Evolutionary conservation across 2,329 filamentous ascomycete species (phyloP).

Genomic region (Fusarium newnesense): DNA sequence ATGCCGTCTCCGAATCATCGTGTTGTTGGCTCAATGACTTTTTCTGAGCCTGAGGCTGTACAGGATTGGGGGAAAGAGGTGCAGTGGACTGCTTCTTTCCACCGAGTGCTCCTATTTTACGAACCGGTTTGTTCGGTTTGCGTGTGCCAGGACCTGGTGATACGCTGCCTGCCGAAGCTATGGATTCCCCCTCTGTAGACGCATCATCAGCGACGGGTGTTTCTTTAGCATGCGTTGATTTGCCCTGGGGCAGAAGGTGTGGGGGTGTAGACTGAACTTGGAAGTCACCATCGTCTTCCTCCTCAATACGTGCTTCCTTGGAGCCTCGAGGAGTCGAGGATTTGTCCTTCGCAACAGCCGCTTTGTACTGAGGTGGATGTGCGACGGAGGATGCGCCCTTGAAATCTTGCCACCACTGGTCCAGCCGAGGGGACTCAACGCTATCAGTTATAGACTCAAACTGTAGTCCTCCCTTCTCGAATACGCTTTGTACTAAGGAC

Average conservation of each 20-base stretch:
- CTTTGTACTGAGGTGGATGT: slow-evolving; percentile 30
- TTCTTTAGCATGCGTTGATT: slow-evolving; percentile 21
- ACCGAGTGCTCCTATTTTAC: slow-evolving; percentile 52
- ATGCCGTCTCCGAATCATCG: slow-evolving; percentile 56
- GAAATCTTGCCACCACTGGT: slow-evolving; percentile 63
- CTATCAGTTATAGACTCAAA: slow-evolving; percentile 45
- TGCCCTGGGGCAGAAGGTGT: slow-evolving; percentile 46
- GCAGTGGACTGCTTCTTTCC: slow-evolving; percentile 46
- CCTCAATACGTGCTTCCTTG: slow-evolving; percentile 41
- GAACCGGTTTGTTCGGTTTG: slow-evolving; percentile 28
- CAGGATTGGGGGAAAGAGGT: slow-evolving; percentile 32
- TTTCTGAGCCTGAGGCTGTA: slow-evolving; percentile 8
- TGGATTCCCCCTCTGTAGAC: slow-evolving; percentile 48
- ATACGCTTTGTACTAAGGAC: slow-evolving; percentile 55
- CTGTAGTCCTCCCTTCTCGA: slow-evolving; percentile 50
- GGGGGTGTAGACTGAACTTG: slow-evolving; percentile 62
- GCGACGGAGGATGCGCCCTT: slow-evolving; percentile 43
- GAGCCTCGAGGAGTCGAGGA: slow-evolving; percentile 28
- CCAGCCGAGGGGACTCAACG: slow-evolving; percentile 49
- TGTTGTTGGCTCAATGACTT: slow-evolving; percentile 5
- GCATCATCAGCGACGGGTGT: slow-evolving; percentile 40
- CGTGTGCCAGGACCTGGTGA: slow-evolving; percentile 12
- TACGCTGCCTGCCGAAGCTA: slow-evolving; percentile 3
- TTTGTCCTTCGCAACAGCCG: slow-evolving; percentile 8
- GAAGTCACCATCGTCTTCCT: slow-evolving; percentile 61